Percentiles rank a stretch among this genome's conserved stretches.
These are phyloP conservation scores for Setomelanomma holmii DNA, from an alignment of 2,329 filamentous ascomycete species.

Conservation along the genomic window DNA sequence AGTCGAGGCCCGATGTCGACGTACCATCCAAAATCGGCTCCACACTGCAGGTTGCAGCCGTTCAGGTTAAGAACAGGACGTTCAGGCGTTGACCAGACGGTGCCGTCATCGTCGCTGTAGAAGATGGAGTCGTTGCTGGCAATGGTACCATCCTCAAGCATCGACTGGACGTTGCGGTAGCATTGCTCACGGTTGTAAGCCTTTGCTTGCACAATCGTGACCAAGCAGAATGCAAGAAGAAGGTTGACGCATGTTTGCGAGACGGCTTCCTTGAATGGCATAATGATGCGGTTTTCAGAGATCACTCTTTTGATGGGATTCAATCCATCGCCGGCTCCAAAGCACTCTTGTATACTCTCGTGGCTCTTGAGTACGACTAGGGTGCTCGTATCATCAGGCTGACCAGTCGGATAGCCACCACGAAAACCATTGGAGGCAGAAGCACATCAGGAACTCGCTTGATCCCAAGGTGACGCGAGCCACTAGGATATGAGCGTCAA, in stretches of 20 bases:
- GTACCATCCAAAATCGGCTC: constrained; percentile 16
- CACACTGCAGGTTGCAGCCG: constrained; percentile 16
- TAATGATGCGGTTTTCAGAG: no score
- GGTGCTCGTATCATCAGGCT: not conserved
- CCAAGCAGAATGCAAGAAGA: not conserved
- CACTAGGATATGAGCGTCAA: not conserved
- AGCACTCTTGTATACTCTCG: not conserved
- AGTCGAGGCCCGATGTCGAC: constrained; percentile 25
- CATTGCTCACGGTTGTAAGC: constrained; percentile 10
- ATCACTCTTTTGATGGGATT: no score
- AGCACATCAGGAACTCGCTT: not conserved
- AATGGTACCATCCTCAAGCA: constrained; percentile 8
- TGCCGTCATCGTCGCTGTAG: constrained; percentile 3
- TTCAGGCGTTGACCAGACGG: constrained; percentile 4
- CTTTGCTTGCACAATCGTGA: not conserved
- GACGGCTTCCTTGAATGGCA: no score
- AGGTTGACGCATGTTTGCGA: not conserved
- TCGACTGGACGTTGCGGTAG: not conserved
- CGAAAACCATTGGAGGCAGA: not conserved
- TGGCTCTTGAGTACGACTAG: not conserved
- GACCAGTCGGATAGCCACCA: not conserved
- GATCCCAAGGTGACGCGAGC: no score
- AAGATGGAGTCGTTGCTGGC: constrained; percentile 12
- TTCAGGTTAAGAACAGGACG: constrained; percentile 11
- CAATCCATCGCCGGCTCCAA: not conserved